A percentile compares a stretch with the other conserved stretches of the same genome.
These are phyloP conservation scores for Backusella circina DNA, from an alignment of 192 early-diverging fungal genomes.

Conservation along the genomic window DNA sequence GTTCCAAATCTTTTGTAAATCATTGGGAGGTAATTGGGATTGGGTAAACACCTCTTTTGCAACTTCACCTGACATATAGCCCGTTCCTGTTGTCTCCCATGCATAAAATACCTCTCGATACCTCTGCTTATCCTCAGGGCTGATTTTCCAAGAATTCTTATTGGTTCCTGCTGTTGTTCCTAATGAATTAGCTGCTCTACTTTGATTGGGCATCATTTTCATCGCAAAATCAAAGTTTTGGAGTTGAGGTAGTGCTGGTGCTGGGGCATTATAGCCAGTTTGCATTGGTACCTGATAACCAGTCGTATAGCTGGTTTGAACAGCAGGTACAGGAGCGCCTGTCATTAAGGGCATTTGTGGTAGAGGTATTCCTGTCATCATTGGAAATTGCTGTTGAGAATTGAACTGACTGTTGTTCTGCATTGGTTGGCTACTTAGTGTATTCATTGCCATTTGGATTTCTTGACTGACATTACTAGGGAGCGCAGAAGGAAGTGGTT, in stretches of 20 bases:
- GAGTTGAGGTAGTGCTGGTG: conserved; percentile 13
- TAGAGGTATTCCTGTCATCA: conserved; percentile 4
- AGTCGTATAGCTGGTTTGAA: background rate
- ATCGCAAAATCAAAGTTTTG: conserved; percentile 33
- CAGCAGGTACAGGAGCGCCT: background rate
- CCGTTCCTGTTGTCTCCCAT: conserved; percentile 47
- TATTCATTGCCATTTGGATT: conserved; percentile 33
- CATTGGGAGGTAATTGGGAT: conserved; percentile 45
- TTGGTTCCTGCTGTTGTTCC: conserved; percentile 29
- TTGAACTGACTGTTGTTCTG: background rate
- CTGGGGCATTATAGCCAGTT: conserved; percentile 3
- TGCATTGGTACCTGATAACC: conserved; percentile 18
- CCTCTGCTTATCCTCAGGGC: conserved; percentile 31
- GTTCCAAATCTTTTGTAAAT: conserved; percentile 56
- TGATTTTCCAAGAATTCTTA: conserved; percentile 46
- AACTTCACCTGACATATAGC: conserved; percentile 49
- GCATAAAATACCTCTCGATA: conserved; percentile 36
- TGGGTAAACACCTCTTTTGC: conserved; percentile 62
- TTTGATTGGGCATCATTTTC: conserved; percentile 39
- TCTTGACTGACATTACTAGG: conserved; percentile 48
- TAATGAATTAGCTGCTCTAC: conserved; percentile 9
- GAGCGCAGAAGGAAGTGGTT: conserved; percentile 46
- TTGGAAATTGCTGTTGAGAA: background rate
- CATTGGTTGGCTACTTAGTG: conserved; percentile 18
- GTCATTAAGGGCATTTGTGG: conserved; percentile 22